Conservation (phyloP, 2,329 filamentous ascomycete genomes). For the Trichoderma sp. region DNA sequence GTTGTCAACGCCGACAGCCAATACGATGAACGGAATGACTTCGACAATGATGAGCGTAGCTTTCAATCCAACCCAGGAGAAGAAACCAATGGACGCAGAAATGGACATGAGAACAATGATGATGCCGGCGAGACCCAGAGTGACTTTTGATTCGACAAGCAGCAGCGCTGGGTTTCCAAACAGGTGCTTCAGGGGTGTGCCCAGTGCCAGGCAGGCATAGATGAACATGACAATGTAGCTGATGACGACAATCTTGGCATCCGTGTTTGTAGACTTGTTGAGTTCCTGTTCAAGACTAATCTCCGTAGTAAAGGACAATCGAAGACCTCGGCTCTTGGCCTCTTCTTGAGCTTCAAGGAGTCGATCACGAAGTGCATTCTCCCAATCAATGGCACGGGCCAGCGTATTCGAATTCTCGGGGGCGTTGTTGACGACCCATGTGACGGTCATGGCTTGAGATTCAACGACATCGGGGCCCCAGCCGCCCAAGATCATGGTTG, state of each 20-base stretch:
- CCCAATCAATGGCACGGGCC: conserved; percentile 81
- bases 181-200: conserved; percentile 77
- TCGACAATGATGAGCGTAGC: conserved; percentile 97
- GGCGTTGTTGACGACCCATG: conserved; percentile 92
- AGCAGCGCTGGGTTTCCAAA: conserved; percentile 79
- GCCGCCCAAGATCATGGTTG: conserved; percentile 82
- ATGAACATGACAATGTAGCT: conserved; percentile 99
- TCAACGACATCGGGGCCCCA: conserved; percentile 68
- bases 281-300: conserved; percentile 92
- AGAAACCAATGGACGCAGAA: conserved; percentile 88
- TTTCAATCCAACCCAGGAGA: conserved; percentile 87
- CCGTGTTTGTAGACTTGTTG: conserved; percentile 97
- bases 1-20: conserved; percentile 97
- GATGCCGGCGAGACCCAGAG: conserved; percentile 90
- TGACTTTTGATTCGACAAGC: conserved; percentile 94
- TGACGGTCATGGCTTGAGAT: conserved; percentile 78
- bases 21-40: conserved; percentile 94
- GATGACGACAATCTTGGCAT: conserved; percentile 93
- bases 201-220: conserved; percentile 89
- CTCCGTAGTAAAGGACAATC: conserved; percentile 92
- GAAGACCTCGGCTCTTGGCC: conserved; percentile 71
- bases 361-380: conserved; percentile 70
- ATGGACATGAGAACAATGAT: conserved; percentile 97
- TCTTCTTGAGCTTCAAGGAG: conserved; percentile 78
- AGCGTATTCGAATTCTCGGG: conserved; percentile 70